phyloP scores from a whole-genome alignment of 306 rosid genomes.

The Lathyrus oleraceus region DNA sequence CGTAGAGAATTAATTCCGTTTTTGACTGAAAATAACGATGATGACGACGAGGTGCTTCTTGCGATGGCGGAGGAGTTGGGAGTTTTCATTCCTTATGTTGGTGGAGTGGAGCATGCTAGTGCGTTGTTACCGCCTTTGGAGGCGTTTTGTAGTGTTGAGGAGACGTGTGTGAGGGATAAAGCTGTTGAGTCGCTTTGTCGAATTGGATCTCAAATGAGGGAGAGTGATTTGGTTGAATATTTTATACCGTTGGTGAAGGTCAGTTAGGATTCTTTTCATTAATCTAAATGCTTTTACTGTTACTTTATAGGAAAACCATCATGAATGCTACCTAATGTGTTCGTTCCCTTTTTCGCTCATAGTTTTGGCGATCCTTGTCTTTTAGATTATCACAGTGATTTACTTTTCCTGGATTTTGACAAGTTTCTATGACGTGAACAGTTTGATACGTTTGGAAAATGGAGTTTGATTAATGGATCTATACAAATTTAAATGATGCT shows the following conservation, averaged over 20 bases:
- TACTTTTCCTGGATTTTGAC: slow-evolving; percentile 6
- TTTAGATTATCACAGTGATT: slow-evolving; percentile 22
- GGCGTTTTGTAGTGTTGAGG: slow-evolving; percentile 91
- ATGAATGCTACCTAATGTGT: slow-evolving; percentile 17
- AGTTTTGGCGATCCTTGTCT: slow-evolving; percentile 17
- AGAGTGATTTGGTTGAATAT: slow-evolving; percentile 78
- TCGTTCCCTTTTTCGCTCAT: neutral
- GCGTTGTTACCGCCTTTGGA: slow-evolving; percentile 85
- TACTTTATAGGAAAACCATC: slow-evolving; percentile 2
- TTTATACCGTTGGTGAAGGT: slow-evolving; percentile 95
- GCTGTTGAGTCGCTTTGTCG: slow-evolving; percentile 91
- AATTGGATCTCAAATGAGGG: slow-evolving; percentile 96
- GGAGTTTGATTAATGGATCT: slow-evolving; percentile 11
- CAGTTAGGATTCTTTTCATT: slow-evolving; percentile 28
- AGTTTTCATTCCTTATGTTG: slow-evolving; percentile 88
- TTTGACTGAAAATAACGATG: slow-evolving; percentile 85
- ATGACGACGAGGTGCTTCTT: slow-evolving; percentile 97
- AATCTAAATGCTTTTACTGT: slow-evolving; percentile 10
- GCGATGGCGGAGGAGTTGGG: slow-evolving; percentile 99
- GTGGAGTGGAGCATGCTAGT: slow-evolving; percentile 91
- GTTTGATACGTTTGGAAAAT: neutral
- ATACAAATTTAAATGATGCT: neutral
- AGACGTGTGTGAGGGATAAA: slow-evolving; percentile 93
- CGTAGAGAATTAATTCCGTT: slow-evolving; percentile 91
- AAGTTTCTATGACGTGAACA: slow-evolving; percentile 5